Evolutionary conservation across 345 rosid genomes (phyloP), one percentile per base, ranked within the genome.

Genomic region (Gossypium thurberi): DNA sequence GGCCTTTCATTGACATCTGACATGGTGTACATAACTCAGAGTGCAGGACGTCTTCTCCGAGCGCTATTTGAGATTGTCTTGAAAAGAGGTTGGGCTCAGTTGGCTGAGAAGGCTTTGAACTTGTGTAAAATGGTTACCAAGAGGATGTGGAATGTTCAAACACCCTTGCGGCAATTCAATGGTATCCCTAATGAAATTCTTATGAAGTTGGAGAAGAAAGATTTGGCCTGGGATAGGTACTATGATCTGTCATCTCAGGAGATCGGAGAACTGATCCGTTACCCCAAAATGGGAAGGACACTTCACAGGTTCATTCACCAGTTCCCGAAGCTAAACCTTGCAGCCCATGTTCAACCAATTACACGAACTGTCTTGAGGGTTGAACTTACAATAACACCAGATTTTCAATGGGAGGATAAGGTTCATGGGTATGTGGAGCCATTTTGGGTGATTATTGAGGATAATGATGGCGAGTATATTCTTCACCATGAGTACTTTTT

Each of bases 91-190:
- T 95, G 99, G 98, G 94, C 96, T 20, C 99, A 89, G 78, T 68
- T 95, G 74, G 85, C 98, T 40, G 98, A 95, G 85, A 95, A 92
- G 78, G 98, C 97, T 72, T 75, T 95, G 74, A 92, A 91, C 76
- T 79, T 95, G 82, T 87, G 97, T 77, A 95, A 95, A 78, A 92
- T 95, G 99, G 87, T 95, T 75, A 86, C 82, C 71, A 95, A 83
- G 90, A 88, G 98, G 80, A 95, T 92, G 93, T 92, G 99, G 99
- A 89, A 90, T 82, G 96, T 92, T 80, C 98, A 94, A 70, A 92
- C 97, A 46, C 96, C 97, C 4, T 93, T 94, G 67, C 92, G 96
- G 13, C 98, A 94, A 75, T 94, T 94, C 82, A 70, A 74, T 70
- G 97, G 92, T 60, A 88, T 94, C 77, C 91, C 92, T 18, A 88